A percentile compares a stretch with the other conserved stretches of the same genome.
Evolutionary conservation across 2,329 filamentous ascomycete genomes (phyloP).

Genomic region (Dactylonectria estremocensis): DNA sequence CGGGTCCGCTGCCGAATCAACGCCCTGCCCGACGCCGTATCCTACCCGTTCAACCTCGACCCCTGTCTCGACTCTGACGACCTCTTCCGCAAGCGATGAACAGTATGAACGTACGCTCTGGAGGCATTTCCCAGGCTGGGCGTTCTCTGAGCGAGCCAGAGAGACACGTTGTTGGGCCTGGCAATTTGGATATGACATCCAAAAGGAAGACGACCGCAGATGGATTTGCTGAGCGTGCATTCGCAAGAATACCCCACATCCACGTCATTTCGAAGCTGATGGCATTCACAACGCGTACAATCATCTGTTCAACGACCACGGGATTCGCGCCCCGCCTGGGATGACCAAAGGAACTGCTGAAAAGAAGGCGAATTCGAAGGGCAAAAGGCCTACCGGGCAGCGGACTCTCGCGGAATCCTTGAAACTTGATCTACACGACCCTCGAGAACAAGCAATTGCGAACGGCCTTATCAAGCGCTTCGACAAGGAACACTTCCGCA

Average conservation of each 20-base stretch:
- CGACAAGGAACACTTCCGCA: constrained; percentile 21
- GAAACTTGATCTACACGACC: constrained; percentile 9
- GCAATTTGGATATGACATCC: constrained; percentile 12
- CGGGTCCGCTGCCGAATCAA: constrained; percentile 6
- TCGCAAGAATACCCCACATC: constrained; percentile 3
- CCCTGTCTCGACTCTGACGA: neutral
- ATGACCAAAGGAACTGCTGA: constrained; percentile 7
- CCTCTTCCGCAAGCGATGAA: constrained; percentile 5
- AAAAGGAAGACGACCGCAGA: constrained; percentile 10
- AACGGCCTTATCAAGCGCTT: constrained; percentile 13
- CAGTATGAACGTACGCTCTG: constrained; percentile 10
- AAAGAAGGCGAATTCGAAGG: constrained; percentile 1
- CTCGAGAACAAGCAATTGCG: constrained; percentile 18
- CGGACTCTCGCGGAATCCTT: neutral
- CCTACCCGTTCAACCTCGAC: constrained; percentile 4
- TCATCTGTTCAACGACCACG: constrained; percentile 12
- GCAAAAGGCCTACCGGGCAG: neutral
- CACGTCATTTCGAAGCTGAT: constrained; percentile 11
- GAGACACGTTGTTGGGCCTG: constrained; percentile 8
- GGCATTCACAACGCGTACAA: constrained; percentile 8
- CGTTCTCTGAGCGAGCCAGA: constrained; percentile 4
- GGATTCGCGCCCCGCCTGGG: constrained; percentile 3
- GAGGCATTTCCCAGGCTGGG: constrained; percentile 11
- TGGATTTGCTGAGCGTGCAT: constrained; percentile 7
- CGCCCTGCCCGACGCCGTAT: constrained; percentile 3